Base-by-base conservation (phyloP, 768 basidiomycete species). In the Naganishia friedmannii region DNA sequence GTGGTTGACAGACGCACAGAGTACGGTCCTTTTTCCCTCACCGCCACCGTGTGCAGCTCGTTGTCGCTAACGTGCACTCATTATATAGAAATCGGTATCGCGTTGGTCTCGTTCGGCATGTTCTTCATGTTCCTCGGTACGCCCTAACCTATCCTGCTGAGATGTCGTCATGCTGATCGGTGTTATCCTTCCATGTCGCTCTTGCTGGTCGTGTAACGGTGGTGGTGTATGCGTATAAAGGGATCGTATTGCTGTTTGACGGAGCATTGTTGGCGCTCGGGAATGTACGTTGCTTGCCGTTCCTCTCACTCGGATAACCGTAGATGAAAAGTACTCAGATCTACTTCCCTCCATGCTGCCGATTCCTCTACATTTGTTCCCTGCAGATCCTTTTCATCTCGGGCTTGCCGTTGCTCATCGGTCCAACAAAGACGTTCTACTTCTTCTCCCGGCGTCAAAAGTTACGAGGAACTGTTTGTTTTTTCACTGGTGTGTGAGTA, bases 391-490 rank as follows among this genome's bases (percentile, higher is more conserved):
- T 98, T 73, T 99, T 99, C 84, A 81, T 99, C 48, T 88, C 90
- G 1, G 96, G 96, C 58, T 85, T 99, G 68, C 95, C 94, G 9
- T 86, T 98, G 72, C 95, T 98, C 83, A 98, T 99, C 74, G 96
- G 79, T 5, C 93, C 93, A 8, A 88, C 90, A 73, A 98, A 97
- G 84, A 96, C 93, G 23, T 94, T 96, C 83, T 92, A 92, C 82
- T 98, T 99, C 84, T 98, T 99, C 82, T 90, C 94, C 37, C 87
- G 96, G 72, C 90, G 87, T 79, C 91, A 98, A 82, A 99, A 99
- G 82, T 83, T 97, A 73, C 87, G 96, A 21, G 96, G 96, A 54
- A 76, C 75, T 19, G 31, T 79, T 8, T 77, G 74, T 71, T 80
- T 80, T 77, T 80, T 80, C 56, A 77, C 75, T 29, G 79, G 79